Evolutionary conservation across 345 rosid species (phyloP).

Genomic region (Populus pruinosa): DNA sequence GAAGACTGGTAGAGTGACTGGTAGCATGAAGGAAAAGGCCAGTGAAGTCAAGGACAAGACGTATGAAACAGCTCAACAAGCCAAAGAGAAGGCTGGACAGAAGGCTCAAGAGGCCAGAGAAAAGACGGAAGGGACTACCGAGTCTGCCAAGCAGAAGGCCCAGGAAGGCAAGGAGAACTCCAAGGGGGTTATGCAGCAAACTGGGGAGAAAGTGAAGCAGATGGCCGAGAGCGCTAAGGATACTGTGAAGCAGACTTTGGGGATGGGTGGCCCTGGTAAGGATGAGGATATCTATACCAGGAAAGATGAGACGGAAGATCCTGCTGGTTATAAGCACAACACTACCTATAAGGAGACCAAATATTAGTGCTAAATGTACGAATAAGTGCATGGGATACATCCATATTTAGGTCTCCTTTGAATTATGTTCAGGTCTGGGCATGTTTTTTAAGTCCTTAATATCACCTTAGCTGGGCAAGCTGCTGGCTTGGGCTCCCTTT

Average conservation of each 20-base stretch:
- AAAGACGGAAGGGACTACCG: constrained; percentile 27
- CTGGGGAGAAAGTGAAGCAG: constrained; percentile 58
- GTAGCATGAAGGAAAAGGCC: background rate
- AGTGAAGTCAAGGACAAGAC: constrained; percentile 20
- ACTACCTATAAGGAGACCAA: background rate
- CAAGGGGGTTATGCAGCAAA: constrained; percentile 41
- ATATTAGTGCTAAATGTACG: background rate
- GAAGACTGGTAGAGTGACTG: background rate
- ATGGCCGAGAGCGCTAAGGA: constrained; percentile 58
- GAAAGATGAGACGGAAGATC: background rate
- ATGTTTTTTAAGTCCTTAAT: background rate
- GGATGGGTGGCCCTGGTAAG: constrained; percentile 35
- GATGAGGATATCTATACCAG: constrained; percentile 2
- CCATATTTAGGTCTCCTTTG: background rate
- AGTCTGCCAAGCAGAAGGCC: constrained; percentile 35
- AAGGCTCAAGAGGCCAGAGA: constrained; percentile 35
- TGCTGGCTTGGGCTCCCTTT: background rate
- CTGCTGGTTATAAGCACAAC: background rate
- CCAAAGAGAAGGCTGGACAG: constrained; percentile 33
- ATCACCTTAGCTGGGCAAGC: background rate
- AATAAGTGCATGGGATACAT: background rate
- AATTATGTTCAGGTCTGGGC: background rate
- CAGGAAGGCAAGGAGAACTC: constrained; percentile 47
- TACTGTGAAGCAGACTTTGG: constrained; percentile 54
- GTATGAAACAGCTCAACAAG: constrained; percentile 17